Evolutionary conservation across 768 basidiomycete species (phyloP).

Genomic region (Pisolithus tinctorius): DNA sequence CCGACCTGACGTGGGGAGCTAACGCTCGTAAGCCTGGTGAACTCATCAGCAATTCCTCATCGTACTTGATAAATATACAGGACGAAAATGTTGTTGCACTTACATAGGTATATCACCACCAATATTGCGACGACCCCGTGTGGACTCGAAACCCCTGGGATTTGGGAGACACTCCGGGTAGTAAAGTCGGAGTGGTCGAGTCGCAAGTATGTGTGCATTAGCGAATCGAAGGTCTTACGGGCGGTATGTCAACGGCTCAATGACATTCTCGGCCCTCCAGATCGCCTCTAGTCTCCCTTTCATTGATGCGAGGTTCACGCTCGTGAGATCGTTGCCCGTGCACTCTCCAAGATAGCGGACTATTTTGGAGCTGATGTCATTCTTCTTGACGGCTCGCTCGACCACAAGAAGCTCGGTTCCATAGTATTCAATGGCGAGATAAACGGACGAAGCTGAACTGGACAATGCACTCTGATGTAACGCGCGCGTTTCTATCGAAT

Average conservation of each 20-base stretch:
- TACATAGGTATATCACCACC: too few relatives aligned
- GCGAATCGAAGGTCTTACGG: constrained; percentile 62
- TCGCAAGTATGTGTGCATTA: too few relatives aligned
- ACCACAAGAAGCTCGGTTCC: constrained; percentile 78
- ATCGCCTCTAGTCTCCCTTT: constrained; percentile 48
- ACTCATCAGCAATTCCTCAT: too few relatives aligned
- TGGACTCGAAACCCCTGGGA: too few relatives aligned
- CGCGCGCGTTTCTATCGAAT: constrained; percentile 61
- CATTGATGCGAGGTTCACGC: constrained; percentile 60
- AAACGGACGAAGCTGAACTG: constrained; percentile 70
- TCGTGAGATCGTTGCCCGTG: constrained; percentile 72
- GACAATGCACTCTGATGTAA: constrained; percentile 91
- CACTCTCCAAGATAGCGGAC: constrained; percentile 55
- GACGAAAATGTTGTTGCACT: too few relatives aligned
- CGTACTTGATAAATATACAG: too few relatives aligned
- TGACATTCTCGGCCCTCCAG: constrained; percentile 78
- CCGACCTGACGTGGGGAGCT: too few relatives aligned
- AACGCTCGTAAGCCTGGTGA: too few relatives aligned
- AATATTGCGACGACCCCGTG: constrained; percentile 47
- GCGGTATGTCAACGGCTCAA: constrained; percentile 97
- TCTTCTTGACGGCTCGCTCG: constrained; percentile 59
- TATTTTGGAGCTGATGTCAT: constrained; percentile 71
- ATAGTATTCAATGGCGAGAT: constrained; percentile 77
- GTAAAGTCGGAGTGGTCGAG: too few relatives aligned
- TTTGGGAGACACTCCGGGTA: too few relatives aligned